Evolutionary conservation across 108 stramenopile genomes (phyloP).

Genomic region (Mediolabrus comicus): DNA sequence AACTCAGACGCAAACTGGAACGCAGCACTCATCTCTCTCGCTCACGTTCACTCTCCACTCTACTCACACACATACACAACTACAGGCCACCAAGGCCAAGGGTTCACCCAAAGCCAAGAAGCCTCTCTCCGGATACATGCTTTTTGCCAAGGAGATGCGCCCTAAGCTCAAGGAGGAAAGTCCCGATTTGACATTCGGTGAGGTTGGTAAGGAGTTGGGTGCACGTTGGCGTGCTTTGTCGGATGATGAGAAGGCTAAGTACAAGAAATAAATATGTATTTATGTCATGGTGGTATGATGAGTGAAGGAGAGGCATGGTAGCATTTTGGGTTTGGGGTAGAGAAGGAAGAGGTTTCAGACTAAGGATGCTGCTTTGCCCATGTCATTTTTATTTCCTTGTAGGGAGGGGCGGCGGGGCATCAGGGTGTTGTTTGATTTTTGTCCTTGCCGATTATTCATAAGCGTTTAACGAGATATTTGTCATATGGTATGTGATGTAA

Average conservation of each 20-base stretch:
- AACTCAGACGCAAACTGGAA: no score
- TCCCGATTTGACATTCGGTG: conserved; percentile 58
- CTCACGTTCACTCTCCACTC: no score
- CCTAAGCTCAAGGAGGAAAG: conserved; percentile 51
- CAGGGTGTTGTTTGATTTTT: no score
- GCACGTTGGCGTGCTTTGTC: conserved; percentile 59
- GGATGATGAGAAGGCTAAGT: conserved; percentile 55
- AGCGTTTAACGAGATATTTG: no score
- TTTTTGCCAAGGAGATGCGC: conserved; percentile 60
- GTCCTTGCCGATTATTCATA: no score
- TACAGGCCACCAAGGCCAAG: conserved; percentile 12
- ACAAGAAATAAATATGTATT: conserved; percentile 34
- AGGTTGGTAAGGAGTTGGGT: conserved; percentile 62
- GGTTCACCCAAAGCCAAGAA: conserved; percentile 45
- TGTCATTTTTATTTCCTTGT: background rate
- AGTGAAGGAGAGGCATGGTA: background rate
- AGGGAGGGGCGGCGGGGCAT: no score
- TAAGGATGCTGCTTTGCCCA: no score
- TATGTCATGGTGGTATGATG: background rate
- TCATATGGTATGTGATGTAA: no score
- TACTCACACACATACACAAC: no score
- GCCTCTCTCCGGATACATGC: conserved; percentile 53
- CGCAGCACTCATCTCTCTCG: no score
- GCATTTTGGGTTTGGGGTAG: no score
- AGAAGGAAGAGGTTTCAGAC: no score